A percentile compares a stretch with the other conserved stretches of the same genome.
Evolutionary conservation across 768 basidiomycete species (phyloP).

Genomic region (Phlebiopsis flavidoalba): DNA sequence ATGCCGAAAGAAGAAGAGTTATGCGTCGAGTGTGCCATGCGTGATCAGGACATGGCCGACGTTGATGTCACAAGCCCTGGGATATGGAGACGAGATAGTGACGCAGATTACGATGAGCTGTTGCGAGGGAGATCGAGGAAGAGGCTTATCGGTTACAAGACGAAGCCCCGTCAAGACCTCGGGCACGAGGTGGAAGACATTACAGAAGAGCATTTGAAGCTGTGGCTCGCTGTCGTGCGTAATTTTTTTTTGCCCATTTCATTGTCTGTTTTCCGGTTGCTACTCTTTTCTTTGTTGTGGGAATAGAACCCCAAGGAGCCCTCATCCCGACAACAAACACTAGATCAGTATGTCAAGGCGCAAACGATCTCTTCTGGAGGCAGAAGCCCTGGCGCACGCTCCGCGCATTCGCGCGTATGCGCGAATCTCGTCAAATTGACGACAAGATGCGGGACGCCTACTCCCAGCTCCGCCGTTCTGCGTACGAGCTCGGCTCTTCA

Average conservation of each 20-base stretch:
- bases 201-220: conserved; percentile 71
- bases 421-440: conserved; percentile 73
- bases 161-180: conserved; percentile 55
- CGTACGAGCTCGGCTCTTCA: conserved; percentile 58
- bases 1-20: conserved; percentile 73
- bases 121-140: conserved; percentile 69
- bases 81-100: conserved; percentile 89
- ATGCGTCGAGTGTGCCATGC: conserved; percentile 97
- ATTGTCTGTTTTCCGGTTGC: neutral
- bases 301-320: conserved; percentile 87
- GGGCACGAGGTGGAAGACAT: conserved; percentile 62
- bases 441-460: conserved; percentile 77
- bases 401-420: conserved; percentile 73
- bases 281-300: neutral
- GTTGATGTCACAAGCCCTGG: conserved; percentile 84
- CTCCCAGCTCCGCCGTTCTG: conserved; percentile 72
- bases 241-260: neutral
- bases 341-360: conserved; percentile 76
- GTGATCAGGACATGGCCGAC: conserved; percentile 97
- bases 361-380: conserved; percentile 79
- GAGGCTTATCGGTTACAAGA: conserved; percentile 38
- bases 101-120: conserved; percentile 75
- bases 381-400: conserved; percentile 74
- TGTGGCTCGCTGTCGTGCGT: conserved; percentile 78
- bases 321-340: conserved; percentile 74